phyloP scores from a whole-genome alignment of 768 basidiomycete genomes.

The Russula abietina region DNA sequence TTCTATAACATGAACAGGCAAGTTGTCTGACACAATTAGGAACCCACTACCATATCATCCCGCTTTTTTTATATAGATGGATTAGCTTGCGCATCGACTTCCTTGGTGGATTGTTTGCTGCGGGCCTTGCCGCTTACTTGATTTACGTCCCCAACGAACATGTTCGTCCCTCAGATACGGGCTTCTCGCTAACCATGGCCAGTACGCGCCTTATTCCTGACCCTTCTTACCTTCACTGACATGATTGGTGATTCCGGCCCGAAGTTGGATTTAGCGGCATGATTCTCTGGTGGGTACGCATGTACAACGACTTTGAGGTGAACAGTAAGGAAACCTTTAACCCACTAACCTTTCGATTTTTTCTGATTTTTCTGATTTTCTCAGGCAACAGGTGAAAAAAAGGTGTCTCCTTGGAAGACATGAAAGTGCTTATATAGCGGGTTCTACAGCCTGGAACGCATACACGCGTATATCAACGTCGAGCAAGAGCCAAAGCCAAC shows the following conservation, averaged over 20 bases:
- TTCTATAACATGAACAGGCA: conserved; percentile 47
- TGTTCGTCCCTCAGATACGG: conserved; percentile 36
- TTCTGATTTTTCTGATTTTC: background rate
- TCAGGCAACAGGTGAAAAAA: conserved; percentile 30
- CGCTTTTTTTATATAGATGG: conserved; percentile 34
- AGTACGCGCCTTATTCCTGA: conserved; percentile 26
- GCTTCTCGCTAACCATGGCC: conserved; percentile 39
- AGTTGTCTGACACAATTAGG: background rate
- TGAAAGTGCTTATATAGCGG: conserved; percentile 3
- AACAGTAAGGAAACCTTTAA: conserved; percentile 30
- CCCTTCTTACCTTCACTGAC: too few species aligned
- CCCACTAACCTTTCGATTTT: background rate
- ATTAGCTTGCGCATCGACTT: conserved; percentile 49
- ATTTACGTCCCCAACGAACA: too few species aligned
- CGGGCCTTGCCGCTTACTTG: conserved; percentile 46
- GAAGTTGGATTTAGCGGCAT: conserved; percentile 48
- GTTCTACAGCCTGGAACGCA: conserved; percentile 40
- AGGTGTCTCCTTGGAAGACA: background rate
- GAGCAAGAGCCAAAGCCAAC: conserved; percentile 47
- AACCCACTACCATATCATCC: background rate
- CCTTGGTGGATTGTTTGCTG: conserved; percentile 47
- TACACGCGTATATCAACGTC: conserved; percentile 50
- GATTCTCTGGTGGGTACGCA: conserved; percentile 48
- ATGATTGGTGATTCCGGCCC: background rate
- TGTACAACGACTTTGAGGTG: conserved; percentile 43